phyloP scores from a whole-genome alignment of 257 asterid species.

The Fraxinus pennsylvanica region DNA sequence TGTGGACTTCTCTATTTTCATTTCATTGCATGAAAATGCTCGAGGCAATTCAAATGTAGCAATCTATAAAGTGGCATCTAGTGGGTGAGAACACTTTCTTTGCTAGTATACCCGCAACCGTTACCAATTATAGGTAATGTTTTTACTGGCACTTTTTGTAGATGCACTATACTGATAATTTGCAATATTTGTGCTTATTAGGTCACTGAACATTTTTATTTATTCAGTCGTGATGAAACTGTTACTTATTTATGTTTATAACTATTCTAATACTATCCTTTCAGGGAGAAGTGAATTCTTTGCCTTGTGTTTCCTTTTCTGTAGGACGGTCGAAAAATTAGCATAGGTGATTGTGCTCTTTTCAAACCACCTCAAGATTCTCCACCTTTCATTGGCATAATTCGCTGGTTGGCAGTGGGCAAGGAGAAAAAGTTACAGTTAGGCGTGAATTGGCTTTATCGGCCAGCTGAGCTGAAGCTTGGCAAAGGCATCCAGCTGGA shows the following conservation, averaged over 20 bases:
- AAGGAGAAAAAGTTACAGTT: constrained; percentile 51
- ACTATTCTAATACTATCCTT: neutral
- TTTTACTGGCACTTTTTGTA: neutral
- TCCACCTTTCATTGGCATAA: constrained; percentile 78
- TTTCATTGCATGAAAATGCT: neutral
- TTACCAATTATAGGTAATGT: neutral
- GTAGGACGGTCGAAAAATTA: constrained; percentile 71
- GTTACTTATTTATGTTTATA: neutral
- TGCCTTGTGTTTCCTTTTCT: constrained; percentile 21
- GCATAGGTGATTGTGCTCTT: constrained; percentile 83
- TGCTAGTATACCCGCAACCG: neutral
- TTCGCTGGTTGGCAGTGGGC: constrained; percentile 48
- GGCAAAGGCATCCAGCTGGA: constrained; percentile 64
- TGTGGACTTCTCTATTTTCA: neutral
- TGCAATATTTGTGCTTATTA: constrained; percentile 8
- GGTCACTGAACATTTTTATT: neutral
- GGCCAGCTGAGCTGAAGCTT: constrained; percentile 68
- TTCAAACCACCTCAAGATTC: constrained; percentile 70
- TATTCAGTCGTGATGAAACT: neutral
- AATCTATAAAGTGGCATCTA: neutral
- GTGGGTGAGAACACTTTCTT: neutral
- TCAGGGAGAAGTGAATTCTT: neutral
- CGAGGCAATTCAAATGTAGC: neutral
- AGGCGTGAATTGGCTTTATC: constrained; percentile 88
- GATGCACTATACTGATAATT: neutral